phyloP scores from a whole-genome alignment of 2,329 filamentous ascomycete species.

The Furcasterigmium furcatum region DNA sequence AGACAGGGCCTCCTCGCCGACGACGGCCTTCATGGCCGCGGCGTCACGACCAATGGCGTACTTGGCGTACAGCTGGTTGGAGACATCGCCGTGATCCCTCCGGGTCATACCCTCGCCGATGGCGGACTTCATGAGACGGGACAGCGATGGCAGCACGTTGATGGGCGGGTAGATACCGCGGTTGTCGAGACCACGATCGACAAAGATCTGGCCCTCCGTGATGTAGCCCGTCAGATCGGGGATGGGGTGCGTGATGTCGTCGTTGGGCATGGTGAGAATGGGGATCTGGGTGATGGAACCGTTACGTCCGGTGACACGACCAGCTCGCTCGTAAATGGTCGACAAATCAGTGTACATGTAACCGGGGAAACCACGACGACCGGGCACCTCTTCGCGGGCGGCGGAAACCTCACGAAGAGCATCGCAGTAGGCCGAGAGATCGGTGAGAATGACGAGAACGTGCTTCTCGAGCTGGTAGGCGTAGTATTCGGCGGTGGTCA shows the following conservation, averaged over 20 bases:
- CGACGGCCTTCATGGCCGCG: conserved; percentile 98
- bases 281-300: conserved; percentile 99
- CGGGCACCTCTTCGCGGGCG: conserved; percentile 96
- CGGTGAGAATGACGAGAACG: conserved; percentile 96
- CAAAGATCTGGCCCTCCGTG: conserved; percentile 97
- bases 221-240: conserved; percentile 99
- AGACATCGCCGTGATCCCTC: conserved; percentile 96
- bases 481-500: conserved; percentile 99
- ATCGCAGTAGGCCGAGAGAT: conserved; percentile 97
- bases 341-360: conserved; percentile 99
- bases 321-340: conserved; percentile 98
- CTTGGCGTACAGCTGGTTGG: conserved; percentile 99
- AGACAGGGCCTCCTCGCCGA: conserved; percentile 94
- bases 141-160: conserved; percentile 96
- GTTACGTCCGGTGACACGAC: conserved; percentile 93
- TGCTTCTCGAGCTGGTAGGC: conserved; percentile 99
- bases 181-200: conserved; percentile 91
- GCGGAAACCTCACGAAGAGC: conserved; percentile 98
- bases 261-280: conserved; percentile 99
- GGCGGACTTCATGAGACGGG: conserved; percentile 99
- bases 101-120: conserved; percentile 97
- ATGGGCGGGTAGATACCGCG: conserved; percentile 98
- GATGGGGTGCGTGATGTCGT: conserved; percentile 98
- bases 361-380: conserved; percentile 98
- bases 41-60: conserved; percentile 99